These are phyloP conservation scores for Allodekkera sacchari DNA, from an alignment of 805 yeast species.

Conservation along the genomic window DNA sequence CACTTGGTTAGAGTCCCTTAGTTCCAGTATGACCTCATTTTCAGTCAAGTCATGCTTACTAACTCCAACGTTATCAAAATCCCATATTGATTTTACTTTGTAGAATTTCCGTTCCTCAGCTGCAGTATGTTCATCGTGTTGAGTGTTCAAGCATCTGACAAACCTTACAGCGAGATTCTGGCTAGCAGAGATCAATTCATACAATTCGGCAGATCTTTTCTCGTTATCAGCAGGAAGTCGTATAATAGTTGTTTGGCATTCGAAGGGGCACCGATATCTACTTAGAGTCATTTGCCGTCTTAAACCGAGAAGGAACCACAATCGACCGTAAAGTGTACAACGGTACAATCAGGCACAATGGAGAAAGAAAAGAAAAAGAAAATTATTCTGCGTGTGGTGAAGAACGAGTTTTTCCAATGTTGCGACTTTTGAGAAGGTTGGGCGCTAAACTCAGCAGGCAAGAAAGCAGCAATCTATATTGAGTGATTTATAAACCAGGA, in stretches of 20 bases:
- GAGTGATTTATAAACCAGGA: too few relatives aligned
- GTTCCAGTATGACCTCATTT: constrained; percentile 2
- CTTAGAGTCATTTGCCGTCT: too few relatives aligned
- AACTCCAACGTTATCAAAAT: constrained; percentile 72
- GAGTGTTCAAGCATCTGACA: not conserved
- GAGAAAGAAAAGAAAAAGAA: not conserved
- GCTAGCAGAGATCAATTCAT: too few relatives aligned
- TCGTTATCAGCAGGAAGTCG: constrained; percentile 6
- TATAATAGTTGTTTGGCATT: constrained; percentile 8
- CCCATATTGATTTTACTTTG: constrained; percentile 57
- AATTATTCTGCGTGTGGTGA: not conserved
- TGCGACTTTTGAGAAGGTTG: too few relatives aligned
- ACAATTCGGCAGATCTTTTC: constrained; percentile 1
- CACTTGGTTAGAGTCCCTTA: constrained; percentile 11
- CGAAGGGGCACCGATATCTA: constrained; percentile 12
- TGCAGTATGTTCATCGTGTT: not conserved
- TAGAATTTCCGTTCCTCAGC: constrained; percentile 21
- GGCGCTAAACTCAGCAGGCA: too few relatives aligned
- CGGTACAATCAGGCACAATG: not conserved
- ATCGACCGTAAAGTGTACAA: too few relatives aligned
- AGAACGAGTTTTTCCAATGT: constrained; percentile 1
- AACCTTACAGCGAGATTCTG: constrained; percentile 4
- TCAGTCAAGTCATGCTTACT: constrained; percentile 28
- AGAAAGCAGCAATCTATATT: too few relatives aligned
- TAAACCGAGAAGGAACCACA: too few relatives aligned